phyloP scores from a whole-genome alignment of 108 stramenopile genomes.

The Schizochytrium sp. region DNA sequence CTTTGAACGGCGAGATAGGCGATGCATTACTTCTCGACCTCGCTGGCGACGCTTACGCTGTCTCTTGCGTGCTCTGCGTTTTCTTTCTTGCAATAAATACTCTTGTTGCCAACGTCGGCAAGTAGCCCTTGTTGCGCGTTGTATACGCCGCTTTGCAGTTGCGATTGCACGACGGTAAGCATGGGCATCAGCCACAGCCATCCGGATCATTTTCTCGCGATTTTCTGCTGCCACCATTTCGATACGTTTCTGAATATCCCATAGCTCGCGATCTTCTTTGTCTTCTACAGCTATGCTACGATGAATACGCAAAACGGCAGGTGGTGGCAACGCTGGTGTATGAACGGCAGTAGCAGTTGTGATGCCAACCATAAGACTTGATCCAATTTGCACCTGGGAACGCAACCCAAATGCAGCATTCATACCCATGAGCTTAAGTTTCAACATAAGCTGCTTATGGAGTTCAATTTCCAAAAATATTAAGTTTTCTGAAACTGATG shows the following conservation, averaged over 20 bases:
- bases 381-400: slow-evolving; percentile 86
- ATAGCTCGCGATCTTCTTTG: slow-evolving; percentile 84
- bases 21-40: not conserved
- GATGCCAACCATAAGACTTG: slow-evolving; percentile 84
- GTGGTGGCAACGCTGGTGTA: slow-evolving; percentile 89
- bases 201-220: slow-evolving; percentile 11
- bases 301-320: slow-evolving; percentile 83
- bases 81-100: not conserved
- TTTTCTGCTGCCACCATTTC: slow-evolving; percentile 74
- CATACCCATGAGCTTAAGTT: slow-evolving; percentile 89
- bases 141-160: slow-evolving; percentile 36
- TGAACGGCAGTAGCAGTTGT: slow-evolving; percentile 88
- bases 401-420: slow-evolving; percentile 89
- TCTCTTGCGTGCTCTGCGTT: not conserved
- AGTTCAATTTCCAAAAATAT: slow-evolving; percentile 94
- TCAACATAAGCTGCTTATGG: slow-evolving; percentile 94
- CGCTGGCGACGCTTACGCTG: slow-evolving; percentile 33
- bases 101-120: slow-evolving; percentile 33
- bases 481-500: slow-evolving; percentile 91
- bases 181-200: not conserved
- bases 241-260: slow-evolving; percentile 82
- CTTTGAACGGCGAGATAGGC: not conserved
- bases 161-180: slow-evolving; percentile 6
- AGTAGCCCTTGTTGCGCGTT: not conserved
- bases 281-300: slow-evolving; percentile 86